Evolutionary conservation across 176 grass and related monocot genomes (phyloP).

Genomic region (Urochloa ruziziensis): DNA sequence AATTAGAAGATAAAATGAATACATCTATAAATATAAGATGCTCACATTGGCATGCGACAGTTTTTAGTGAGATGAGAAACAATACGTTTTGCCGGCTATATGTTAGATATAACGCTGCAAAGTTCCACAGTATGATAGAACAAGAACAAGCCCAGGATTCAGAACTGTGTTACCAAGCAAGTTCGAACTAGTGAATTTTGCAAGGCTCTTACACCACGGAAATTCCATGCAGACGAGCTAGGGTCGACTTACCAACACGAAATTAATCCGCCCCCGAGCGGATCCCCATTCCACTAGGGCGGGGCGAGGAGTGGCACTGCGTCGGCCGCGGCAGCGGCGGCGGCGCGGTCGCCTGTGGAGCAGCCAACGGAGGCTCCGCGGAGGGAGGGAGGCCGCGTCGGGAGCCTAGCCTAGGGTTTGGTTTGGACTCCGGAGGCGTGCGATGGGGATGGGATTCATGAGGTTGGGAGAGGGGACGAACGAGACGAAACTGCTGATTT

Average conservation of each 20-base stretch:
- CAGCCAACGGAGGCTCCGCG: neutral
- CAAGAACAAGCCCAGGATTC: neutral
- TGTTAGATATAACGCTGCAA: neutral
- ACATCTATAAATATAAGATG: neutral
- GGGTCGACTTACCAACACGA: neutral
- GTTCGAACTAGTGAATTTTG: neutral
- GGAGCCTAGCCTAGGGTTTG: neutral
- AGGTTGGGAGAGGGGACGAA: constrained; percentile 5
- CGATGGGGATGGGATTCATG: constrained; percentile 12
- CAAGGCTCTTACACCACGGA: neutral
- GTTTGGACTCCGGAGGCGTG: neutral
- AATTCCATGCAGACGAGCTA: neutral
- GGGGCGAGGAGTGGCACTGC: neutral
- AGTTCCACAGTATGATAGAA: neutral
- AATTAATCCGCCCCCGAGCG: neutral
- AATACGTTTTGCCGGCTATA: neutral
- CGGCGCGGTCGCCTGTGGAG: neutral
- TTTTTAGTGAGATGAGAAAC: neutral
- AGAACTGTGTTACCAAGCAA: neutral
- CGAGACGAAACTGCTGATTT: neutral
- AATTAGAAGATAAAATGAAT: neutral
- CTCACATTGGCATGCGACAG: neutral
- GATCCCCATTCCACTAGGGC: neutral
- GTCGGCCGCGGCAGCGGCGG: neutral
- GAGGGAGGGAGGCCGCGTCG: neutral